phyloP scores from a whole-genome alignment of 306 rosid species.

The Begonia masoniana region DNA sequence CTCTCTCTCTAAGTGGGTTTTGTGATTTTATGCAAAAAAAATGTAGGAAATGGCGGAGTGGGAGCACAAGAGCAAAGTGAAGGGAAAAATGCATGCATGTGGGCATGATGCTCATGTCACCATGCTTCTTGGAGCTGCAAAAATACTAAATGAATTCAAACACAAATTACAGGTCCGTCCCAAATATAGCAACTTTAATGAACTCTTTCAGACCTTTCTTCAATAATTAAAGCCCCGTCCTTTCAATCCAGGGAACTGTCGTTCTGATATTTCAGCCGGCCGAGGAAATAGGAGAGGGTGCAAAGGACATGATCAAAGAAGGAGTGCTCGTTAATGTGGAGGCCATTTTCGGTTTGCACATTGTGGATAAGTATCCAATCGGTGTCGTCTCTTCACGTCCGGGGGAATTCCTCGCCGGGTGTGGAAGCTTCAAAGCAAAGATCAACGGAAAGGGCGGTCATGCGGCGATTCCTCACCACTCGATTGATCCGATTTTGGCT shows the following conservation, averaged over 20 bases:
- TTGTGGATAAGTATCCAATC: constrained; percentile 22
- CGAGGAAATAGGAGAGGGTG: constrained; percentile 71
- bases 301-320: constrained; percentile 65
- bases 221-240: constrained; percentile 8
- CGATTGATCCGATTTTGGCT: constrained; percentile 74
- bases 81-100: constrained; percentile 90
- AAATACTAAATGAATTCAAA: constrained; percentile 45
- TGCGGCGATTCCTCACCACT: constrained; percentile 55
- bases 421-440: constrained; percentile 90
- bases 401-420: constrained; percentile 76
- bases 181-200: neutral
- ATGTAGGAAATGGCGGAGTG: constrained; percentile 67
- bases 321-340: constrained; percentile 64
- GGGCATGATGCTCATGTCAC: constrained; percentile 82
- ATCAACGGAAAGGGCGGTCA: constrained; percentile 69
- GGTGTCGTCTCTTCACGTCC: constrained; percentile 72
- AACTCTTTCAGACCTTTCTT: neutral
- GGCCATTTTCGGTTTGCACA: constrained; percentile 64
- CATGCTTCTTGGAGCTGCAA: constrained; percentile 94
- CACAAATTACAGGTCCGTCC: constrained; percentile 39
- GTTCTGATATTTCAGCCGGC: constrained; percentile 85
- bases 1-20: neutral
- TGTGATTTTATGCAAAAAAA: neutral
- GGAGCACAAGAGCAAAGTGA: constrained; percentile 80
- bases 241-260: constrained; percentile 48